phyloP scores from a whole-genome alignment of 306 rosid species.

The Gleditsia sinensis region DNA sequence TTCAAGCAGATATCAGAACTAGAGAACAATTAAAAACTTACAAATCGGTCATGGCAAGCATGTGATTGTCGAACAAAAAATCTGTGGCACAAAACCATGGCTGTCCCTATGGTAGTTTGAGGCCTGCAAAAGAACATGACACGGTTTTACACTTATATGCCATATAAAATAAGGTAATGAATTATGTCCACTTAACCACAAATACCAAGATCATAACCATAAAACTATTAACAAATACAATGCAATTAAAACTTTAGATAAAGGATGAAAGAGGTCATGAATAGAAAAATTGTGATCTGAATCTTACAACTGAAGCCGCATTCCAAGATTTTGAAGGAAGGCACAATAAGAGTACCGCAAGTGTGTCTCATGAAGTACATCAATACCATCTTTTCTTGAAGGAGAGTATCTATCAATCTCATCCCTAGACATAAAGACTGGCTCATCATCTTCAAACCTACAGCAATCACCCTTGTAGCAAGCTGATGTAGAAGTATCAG shows the following conservation, averaged over 20 bases:
- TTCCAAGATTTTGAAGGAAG: conserved; percentile 88
- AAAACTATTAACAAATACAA: background rate
- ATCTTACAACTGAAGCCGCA: conserved; percentile 90
- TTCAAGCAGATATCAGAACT: background rate
- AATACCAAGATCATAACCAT: background rate
- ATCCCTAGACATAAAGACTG: conserved; percentile 82
- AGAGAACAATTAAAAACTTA: conserved; percentile 50
- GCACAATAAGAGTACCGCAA: conserved; percentile 94
- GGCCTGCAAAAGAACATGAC: conserved; percentile 68
- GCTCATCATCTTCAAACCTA: conserved; percentile 73
- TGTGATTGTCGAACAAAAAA: conserved; percentile 89
- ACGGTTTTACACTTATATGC: conserved; percentile 15
- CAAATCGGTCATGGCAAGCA: conserved; percentile 97
- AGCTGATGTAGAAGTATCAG: conserved; percentile 54
- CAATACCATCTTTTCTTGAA: conserved; percentile 94
- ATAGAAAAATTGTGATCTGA: background rate
- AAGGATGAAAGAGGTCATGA: background rate
- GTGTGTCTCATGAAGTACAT: conserved; percentile 77
- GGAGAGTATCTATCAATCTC: conserved; percentile 96
- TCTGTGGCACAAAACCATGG: conserved; percentile 98
- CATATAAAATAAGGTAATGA: background rate
- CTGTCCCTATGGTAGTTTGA: conserved; percentile 91
- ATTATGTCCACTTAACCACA: background rate
- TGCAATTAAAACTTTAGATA: background rate
- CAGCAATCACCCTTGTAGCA: conserved; percentile 59